Base-by-base conservation (phyloP, 2,329 filamentous ascomycete genomes). In the Onygenales sp. region DNA sequence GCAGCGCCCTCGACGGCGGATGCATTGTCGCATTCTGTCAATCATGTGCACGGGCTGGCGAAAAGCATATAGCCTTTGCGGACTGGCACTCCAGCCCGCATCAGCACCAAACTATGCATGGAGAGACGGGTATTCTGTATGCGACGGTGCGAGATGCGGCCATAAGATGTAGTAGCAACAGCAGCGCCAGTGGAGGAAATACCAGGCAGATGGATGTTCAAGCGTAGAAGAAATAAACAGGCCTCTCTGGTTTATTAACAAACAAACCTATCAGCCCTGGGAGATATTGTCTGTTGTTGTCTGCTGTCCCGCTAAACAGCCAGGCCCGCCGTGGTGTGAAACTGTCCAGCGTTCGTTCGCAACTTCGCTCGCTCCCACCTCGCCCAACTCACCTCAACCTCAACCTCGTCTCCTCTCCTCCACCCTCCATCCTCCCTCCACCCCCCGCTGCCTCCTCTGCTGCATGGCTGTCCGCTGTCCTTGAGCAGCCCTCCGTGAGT, bases 281-380 rank as follows among this genome's bases (percentile, higher is more conserved):
- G 17, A 17, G 17, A 17, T 17, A 17, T 17, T 17, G 17, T 17
- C 17, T 17, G 17, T 13, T 39, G 11, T 39, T 39, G 36, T 10
- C 36, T 38, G 35, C 8, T 38, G 35, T 17, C 45, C 32, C 31
- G 33, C 21, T 27, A 27, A 27, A 5, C 21, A 27, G 21, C 43
- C 43, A 27, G 21, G 49, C 43, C 38, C 46, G 43, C 42, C 51
- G 56, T 48, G 33, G 50, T 52, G 50, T 46, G 50, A 52, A 52
- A 52, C 50, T 33, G 21, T 36, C 50, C 43, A 33, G 27, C 14
- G 42, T 46, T 36, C 50, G 50, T 46, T 36, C 50, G 50, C 50
- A 51, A 44, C 41, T 51, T 51, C 50, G 41, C 14, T 49, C 35
- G 41, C 21, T 39, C 46, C 45, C 45, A 48, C 45, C 45, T 17